Conservation (phyloP, 2,329 filamentous ascomycete species). For the Ophiostoma triangulosporum region DNA sequence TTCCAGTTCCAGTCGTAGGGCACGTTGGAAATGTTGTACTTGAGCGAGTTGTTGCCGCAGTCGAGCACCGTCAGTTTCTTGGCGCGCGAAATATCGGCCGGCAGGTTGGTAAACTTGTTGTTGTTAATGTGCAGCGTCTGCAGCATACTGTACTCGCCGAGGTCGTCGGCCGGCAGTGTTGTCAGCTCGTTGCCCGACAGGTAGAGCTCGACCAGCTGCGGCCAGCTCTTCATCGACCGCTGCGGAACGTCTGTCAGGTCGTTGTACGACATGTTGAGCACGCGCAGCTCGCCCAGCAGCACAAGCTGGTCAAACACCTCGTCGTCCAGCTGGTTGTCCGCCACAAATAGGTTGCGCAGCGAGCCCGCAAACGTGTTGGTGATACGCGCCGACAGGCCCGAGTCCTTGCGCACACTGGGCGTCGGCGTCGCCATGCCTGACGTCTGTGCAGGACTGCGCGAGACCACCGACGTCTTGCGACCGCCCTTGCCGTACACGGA, state of each 20-base stretch:
- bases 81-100: conserved; percentile 87
- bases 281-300: conserved; percentile 66
- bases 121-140: conserved; percentile 91
- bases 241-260: conserved; percentile 85
- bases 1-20: conserved; percentile 99
- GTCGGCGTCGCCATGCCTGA: conserved; percentile 35
- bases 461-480: conserved; percentile 75
- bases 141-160: conserved; percentile 77
- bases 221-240: conserved; percentile 78
- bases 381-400: conserved; percentile 65
- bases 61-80: conserved; percentile 85
- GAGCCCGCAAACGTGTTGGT: conserved; percentile 81
- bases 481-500: conserved; percentile 66
- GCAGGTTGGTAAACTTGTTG: conserved; percentile 94
- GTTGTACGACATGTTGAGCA: conserved; percentile 92
- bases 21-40: conserved; percentile 98
- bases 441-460: conserved; percentile 34
- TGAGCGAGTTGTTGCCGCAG: conserved; percentile 86
- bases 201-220: conserved; percentile 80
- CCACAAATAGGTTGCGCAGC: conserved; percentile 70
- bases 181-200: conserved; percentile 91
- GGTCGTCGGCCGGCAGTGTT: conserved; percentile 79
- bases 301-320: conserved; percentile 90
- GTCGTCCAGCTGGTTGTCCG: conserved; percentile 87
- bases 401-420: conserved; percentile 63